phyloP scores from a whole-genome alignment of 2,329 filamentous ascomycete species.

The Ophiostoma sp. region DNA sequence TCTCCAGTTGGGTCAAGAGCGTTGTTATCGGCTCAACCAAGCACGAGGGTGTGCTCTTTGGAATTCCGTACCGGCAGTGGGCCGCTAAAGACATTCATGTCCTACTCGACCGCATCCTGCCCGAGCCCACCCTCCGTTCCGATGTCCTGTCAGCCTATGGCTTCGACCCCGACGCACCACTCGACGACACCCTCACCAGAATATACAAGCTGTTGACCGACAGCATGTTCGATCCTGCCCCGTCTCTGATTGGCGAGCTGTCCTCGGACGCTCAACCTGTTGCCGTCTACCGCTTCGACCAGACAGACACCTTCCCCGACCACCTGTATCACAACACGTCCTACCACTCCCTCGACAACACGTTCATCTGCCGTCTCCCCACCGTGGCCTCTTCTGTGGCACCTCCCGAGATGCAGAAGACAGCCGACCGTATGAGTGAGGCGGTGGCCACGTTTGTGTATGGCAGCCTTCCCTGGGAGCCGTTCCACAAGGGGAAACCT shows the following conservation, averaged over 20 bases:
- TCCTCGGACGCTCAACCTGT: conserved; percentile 6
- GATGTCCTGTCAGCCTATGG: not conserved
- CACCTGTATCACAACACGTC: not conserved
- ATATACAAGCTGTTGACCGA: not conserved
- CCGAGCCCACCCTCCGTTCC: not conserved
- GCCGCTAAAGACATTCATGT: not conserved
- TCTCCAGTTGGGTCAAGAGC: conserved; percentile 9
- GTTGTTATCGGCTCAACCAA: conserved; percentile 5
- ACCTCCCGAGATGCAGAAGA: not conserved
- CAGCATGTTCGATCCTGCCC: not conserved
- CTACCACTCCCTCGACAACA: conserved; percentile 8
- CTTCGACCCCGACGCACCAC: not conserved
- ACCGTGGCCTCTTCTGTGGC: not conserved
- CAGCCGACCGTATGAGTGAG: conserved; percentile 4
- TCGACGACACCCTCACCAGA: not conserved
- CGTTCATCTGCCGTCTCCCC: conserved; percentile 11
- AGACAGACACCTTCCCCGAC: not conserved
- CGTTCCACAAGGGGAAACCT: conserved; percentile 2
- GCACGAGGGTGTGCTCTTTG: conserved; percentile 3
- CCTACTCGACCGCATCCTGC: not conserved
- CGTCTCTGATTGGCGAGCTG: not conserved
- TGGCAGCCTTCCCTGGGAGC: conserved; percentile 11
- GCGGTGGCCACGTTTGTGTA: not conserved
- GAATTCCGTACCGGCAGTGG: not conserved
- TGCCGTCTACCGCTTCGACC: conserved; percentile 15